Percentiles rank a stretch among this genome's conserved stretches.
Conservation (phyloP, 345 rosid species). For the Eucalyptus caleyi region DNA sequence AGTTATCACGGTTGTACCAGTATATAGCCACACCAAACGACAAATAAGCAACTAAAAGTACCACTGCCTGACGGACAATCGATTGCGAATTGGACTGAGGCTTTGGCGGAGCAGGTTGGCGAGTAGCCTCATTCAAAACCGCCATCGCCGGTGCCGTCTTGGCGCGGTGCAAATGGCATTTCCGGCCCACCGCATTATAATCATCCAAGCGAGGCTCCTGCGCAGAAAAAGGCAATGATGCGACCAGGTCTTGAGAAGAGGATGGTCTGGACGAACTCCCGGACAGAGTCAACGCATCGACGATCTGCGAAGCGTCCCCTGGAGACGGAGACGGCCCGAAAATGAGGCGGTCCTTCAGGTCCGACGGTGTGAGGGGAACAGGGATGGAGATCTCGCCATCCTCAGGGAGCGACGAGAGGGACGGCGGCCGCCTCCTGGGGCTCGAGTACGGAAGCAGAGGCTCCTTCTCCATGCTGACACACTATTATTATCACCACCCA, state of each 20-base stretch:
- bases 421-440: slow-evolving; percentile 15
- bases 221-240: background rate
- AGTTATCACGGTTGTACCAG: slow-evolving; percentile 16
- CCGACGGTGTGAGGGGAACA: slow-evolving; percentile 34
- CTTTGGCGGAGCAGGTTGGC: background rate
- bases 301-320: slow-evolving; percentile 19
- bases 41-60: slow-evolving; percentile 20
- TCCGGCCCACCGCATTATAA: background rate
- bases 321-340: slow-evolving; percentile 46
- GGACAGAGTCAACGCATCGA: slow-evolving; percentile 41
- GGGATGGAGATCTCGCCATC: slow-evolving; percentile 47
- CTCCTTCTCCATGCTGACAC: slow-evolving; percentile 31
- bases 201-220: background rate
- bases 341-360: slow-evolving; percentile 58
- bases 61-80: slow-evolving; percentile 10
- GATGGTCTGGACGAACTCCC: slow-evolving; percentile 4
- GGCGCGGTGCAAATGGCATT: slow-evolving; percentile 38
- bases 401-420: slow-evolving; percentile 57
- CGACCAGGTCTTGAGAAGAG: background rate
- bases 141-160: slow-evolving; percentile 79
- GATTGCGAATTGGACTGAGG: slow-evolving; percentile 11
- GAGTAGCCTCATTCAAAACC: slow-evolving; percentile 1
- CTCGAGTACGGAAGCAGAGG: slow-evolving; percentile 37
- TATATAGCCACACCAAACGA: slow-evolving; percentile 14
- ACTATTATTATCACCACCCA: background rate